Conservation (phyloP, 352 stramenopile species). For the Bremia lactucae region DNA sequence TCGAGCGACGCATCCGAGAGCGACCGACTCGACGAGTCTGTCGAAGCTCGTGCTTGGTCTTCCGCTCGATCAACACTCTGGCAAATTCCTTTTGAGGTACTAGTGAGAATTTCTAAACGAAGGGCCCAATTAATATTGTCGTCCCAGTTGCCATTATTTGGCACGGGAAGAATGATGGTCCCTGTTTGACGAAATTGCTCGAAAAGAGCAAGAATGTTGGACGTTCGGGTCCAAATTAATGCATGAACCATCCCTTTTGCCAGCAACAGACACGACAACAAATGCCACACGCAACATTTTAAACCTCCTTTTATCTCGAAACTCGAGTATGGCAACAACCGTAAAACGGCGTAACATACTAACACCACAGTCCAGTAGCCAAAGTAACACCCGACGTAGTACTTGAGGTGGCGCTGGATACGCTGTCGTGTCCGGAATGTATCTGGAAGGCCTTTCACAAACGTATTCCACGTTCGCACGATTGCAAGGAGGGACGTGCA, state of each 20-base stretch:
- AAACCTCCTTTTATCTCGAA: slow-evolving; percentile 18
- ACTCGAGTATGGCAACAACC: slow-evolving; percentile 27
- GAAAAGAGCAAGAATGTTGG: slow-evolving; percentile 68
- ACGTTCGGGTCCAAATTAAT: slow-evolving; percentile 77
- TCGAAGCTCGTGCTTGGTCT: slow-evolving; percentile 34
- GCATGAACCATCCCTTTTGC: slow-evolving; percentile 73
- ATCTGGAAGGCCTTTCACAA: slow-evolving; percentile 60
- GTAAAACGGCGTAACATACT: slow-evolving; percentile 58
- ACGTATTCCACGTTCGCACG: slow-evolving; percentile 68
- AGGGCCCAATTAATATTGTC: slow-evolving; percentile 84
- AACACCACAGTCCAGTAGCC: slow-evolving; percentile 77
- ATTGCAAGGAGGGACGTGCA: slow-evolving; percentile 68
- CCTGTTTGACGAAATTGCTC: slow-evolving; percentile 54
- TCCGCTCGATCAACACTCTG: slow-evolving; percentile 59
- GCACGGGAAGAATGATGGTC: slow-evolving; percentile 42
- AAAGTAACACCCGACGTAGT: slow-evolving; percentile 83
- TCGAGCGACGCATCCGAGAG: slow-evolving; percentile 13
- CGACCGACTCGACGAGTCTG: slow-evolving; percentile 19
- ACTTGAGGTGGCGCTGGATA: slow-evolving; percentile 76
- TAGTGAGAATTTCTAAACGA: slow-evolving; percentile 77
- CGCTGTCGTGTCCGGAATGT: slow-evolving; percentile 67
- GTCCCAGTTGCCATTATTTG: slow-evolving; percentile 25
- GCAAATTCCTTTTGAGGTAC: slow-evolving; percentile 81
- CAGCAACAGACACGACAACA: slow-evolving; percentile 58
- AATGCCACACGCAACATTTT: slow-evolving; percentile 59